Base-by-base conservation (phyloP, 495 filamentous ascomycete species). In the Penicillium fimorum region DNA sequence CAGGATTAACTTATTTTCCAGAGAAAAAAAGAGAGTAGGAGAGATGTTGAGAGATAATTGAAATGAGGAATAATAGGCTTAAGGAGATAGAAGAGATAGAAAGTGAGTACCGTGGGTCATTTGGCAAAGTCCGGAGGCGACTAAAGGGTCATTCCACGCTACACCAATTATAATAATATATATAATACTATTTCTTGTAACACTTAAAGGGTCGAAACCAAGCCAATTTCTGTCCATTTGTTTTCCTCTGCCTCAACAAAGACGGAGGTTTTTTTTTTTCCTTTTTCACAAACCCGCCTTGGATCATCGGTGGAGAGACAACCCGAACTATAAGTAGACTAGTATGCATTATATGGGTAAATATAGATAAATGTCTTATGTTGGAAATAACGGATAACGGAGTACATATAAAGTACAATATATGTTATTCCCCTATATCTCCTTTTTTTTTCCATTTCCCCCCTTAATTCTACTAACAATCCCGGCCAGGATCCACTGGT, bases 271-370 rank as follows among this genome's bases (percentile, higher is more conserved):
- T 29, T 24, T 30, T 47, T 47, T 45, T 12, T 25, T 44, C 24
- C 25, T 4, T 27, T 27, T 7, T 27, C 25, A 27, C 25, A 27
- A 27, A 27, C 25, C 25, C 6, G 25, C 6, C 4, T 53, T 29
- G 30, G 60, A 63, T 59, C 49, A 40, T 45, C 60, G 33, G 59
- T 58, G 50, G 59, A 56, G 59, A 30, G 48, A 38, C 30, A 50
- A 38, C 4, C 3, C 13, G 13, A 52, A 52, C 50, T 52, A 52
- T 51, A 38, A 52, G 48, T 38, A 40, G 44, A 30, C 25, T 47
- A 47, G 44, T 29, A 29, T 50, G 37, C 24, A 50, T 24, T 38
- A 27, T 27, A 27, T 33, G 30, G 35, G n/a, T 38, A 38, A 38
- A 38, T 38, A 38, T 38, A 38, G 35, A 9, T 25, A 4, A 3